Base-by-base conservation (phyloP, 2,329 filamentous ascomycete genomes). In the Trichoderma atroviride region DNA sequence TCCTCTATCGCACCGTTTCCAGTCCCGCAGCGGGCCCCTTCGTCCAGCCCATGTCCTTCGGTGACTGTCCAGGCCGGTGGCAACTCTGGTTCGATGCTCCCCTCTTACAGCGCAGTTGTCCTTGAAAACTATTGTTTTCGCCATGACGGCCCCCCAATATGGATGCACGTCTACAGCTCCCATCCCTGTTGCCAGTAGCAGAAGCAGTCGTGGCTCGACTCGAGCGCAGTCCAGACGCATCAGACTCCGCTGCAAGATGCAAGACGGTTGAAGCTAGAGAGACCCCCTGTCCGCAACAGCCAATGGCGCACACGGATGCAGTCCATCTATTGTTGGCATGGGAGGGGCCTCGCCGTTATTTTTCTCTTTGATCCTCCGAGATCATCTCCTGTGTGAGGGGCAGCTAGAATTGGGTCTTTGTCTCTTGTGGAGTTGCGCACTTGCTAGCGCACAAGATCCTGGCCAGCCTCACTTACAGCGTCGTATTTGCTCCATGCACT, bases 41-140 rank as follows among this genome's bases (percentile, higher is more conserved):
- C 29, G 10, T 53, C 60, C 50, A 37, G 43, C 31, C 22, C 60
- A 37, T 52, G 60, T 63, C 60, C 37, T 47, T 63, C 60, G 19
- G 60, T 47, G 60, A 35, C 29, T 52, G 29, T 31, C 22, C 60
- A 63, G 60, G 29, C 43, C 14, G 37, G 29, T 53, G 29, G 47
- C 47, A 13, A 5, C 22, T 50, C 22, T 50, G 47, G 24, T 50
- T 50, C 47, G 47, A 24, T 50, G n/a, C 19, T 5, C 10, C 4
- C 11, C 10, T 24, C n/a, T 22, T 4, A 24, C 24, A 16, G 47
- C n/a, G 47, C 22, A 22, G 47, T 50, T 24, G 47, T 50, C 47
- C 47, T 24, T 50, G 43, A 24, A 24, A 13, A 13, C 19, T 11
- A 24, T 50, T 50, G 47, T 50, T 50, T 50, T 50, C 47, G n/a